A percentile compares a stretch with the other conserved stretches of the same genome.
These are phyloP conservation scores for Musa itinerans DNA, from an alignment of 176 grass and related monocot species.

Conservation along the genomic window DNA sequence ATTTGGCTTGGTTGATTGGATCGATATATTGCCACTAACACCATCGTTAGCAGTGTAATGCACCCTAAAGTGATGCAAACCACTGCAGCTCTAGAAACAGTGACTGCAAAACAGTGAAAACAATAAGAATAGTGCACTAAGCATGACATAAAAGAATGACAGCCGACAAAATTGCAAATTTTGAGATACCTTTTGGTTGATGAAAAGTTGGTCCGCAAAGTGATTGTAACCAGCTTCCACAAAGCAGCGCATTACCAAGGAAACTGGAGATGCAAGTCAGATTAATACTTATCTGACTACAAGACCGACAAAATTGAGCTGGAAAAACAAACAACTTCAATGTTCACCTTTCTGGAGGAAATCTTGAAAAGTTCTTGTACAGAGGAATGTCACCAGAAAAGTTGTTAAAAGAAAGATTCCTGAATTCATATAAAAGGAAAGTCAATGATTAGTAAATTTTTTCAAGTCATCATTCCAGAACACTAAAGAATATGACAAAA, in stretches of 20 bases:
- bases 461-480: not conserved
- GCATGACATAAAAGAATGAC: not conserved
- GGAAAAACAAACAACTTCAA: not conserved
- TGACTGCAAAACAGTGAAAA: constrained; percentile 37
- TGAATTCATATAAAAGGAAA: constrained; percentile 25
- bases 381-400: constrained; percentile 68
- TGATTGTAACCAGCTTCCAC: constrained; percentile 46
- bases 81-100: constrained; percentile 54
- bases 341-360: constrained; percentile 68
- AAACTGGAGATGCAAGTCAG: constrained; percentile 48
- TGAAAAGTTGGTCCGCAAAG: constrained; percentile 32
- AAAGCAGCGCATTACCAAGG: constrained; percentile 64
- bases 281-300: not conserved
- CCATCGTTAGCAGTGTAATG: constrained; percentile 52
- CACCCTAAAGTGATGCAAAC: constrained; percentile 76
- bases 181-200: constrained; percentile 49
- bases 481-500: not conserved
- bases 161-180: not conserved
- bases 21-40: constrained; percentile 68
- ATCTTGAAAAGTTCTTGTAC: constrained; percentile 77
- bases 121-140: not conserved
- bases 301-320: not conserved
- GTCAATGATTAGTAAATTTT: not conserved
- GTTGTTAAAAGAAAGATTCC: constrained; percentile 92
- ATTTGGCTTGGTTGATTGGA: constrained; percentile 65